Evolutionary conservation across 2,329 filamentous ascomycete genomes (phyloP), one percentile per base, ranked within the genome.

Genomic region (Aureobasidium namibiae): DNA sequence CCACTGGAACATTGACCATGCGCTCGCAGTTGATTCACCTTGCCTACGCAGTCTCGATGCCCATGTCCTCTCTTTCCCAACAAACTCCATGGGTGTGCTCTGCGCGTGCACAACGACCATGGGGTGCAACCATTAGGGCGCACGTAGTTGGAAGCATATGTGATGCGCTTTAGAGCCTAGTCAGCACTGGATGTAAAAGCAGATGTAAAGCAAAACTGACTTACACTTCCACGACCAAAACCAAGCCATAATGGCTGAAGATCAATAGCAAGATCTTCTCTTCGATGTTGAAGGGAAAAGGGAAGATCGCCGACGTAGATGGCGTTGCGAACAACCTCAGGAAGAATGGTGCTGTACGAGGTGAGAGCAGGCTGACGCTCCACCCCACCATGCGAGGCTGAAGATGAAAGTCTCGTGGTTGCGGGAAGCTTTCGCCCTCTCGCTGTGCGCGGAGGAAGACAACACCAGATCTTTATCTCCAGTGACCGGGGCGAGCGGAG

Each of bases 241-340:
- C 56, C 14, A 21, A 21, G 8, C 61, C 61, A 56, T 59, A 59
- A 21, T 29, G 24, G 13, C 33, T 18, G 42, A 62, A 62, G 16
- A 56, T 50, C 24, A 49, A 6, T 16, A n/a, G 23, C 26, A 23
- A 59, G 38, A 14, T 56, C 21, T 18, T 50, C 11, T 58, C 34
- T 36, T 24, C 41, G 18, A 56, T 53, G 10, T 56, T 13, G 14
- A 21, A 41, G 2, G 61, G n/a, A n/a, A n/a, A n/a, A n/a, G n/a
- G n/a, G 59, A 24, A 62, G 36, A n/a, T 58, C 56, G 18, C 57
- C 54, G 10, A 62, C 56, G 16, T 54, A 59, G 48, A 62, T 59
- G 29, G 53, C 48, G 14, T 48, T 41, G 34, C 24, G 44, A 7
- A 31, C 11, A n/a, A 49, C 16, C 8, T 41, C 34, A 34, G 54